Conservation (phyloP, 768 basidiomycete genomes). For the Kwoniella sp. region DNA sequence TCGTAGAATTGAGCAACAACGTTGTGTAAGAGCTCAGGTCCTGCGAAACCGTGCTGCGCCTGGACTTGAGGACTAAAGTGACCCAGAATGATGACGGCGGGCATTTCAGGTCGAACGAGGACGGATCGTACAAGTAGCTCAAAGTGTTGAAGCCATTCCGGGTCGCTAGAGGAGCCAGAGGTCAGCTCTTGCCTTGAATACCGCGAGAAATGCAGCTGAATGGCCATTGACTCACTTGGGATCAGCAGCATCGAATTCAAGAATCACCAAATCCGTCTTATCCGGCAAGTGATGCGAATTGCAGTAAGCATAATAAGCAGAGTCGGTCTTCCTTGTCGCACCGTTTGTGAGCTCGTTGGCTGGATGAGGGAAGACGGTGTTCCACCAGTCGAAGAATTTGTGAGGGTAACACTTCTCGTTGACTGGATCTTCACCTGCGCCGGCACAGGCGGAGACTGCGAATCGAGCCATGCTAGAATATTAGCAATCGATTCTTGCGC, state of each 20-base stretch:
- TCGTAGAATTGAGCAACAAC: slow-evolving; percentile 96
- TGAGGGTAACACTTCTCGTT: slow-evolving; percentile 84
- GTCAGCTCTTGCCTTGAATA: not conserved
- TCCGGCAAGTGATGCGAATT: slow-evolving; percentile 91
- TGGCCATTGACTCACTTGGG: slow-evolving; percentile 64
- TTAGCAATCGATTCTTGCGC: not conserved
- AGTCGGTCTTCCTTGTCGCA: slow-evolving; percentile 86
- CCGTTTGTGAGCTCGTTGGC: slow-evolving; percentile 98
- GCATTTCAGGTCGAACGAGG: slow-evolving; percentile 83
- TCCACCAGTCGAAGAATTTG: slow-evolving; percentile 98
- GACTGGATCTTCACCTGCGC: slow-evolving; percentile 87
- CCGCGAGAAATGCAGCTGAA: too few species aligned
- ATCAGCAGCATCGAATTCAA: slow-evolving; percentile 93
- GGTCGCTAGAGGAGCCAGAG: slow-evolving; percentile 61
- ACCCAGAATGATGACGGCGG: slow-evolving; percentile 90
- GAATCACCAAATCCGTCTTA: slow-evolving; percentile 85
- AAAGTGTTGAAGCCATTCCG: slow-evolving; percentile 75
- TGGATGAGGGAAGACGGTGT: slow-evolving; percentile 94
- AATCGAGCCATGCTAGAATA: not conserved
- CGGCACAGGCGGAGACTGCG: slow-evolving; percentile 87
- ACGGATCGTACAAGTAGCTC: slow-evolving; percentile 90
- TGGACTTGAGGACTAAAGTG: slow-evolving; percentile 90
- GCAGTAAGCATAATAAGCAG: slow-evolving; percentile 94
- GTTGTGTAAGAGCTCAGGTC: slow-evolving; percentile 86
- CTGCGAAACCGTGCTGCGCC: slow-evolving; percentile 74